Evolutionary conservation across 164 flowering plant genomes (phyloP).

Genomic region (Vitis amurensis): DNA sequence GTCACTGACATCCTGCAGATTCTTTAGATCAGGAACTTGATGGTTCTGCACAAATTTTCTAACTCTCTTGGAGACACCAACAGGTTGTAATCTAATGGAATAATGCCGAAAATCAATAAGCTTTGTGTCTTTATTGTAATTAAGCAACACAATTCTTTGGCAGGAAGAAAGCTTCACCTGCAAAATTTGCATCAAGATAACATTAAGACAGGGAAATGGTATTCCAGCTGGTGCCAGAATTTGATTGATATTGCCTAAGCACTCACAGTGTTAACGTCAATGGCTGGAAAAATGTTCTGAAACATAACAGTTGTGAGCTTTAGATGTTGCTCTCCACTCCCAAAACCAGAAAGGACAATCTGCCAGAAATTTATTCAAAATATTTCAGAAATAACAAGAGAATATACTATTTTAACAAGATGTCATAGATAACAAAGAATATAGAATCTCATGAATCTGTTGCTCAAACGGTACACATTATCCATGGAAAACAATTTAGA

Average conservation of each 20-base stretch:
- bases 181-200: constrained; percentile 8
- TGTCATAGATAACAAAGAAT: no score
- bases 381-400: not conserved
- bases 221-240: not conserved
- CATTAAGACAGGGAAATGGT: not conserved
- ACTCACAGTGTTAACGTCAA: constrained; percentile 91
- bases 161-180: constrained; percentile 90
- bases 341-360: constrained; percentile 98
- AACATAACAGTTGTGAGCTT: constrained; percentile 85
- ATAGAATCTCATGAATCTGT: no score
- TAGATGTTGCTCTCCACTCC: constrained; percentile 76
- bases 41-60: constrained; percentile 92
- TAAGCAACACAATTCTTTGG: constrained; percentile 85
- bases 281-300: constrained; percentile 92
- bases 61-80: constrained; percentile 82
- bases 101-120: constrained; percentile 91
- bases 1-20: constrained; percentile 88
- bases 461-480: no score
- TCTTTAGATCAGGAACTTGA: constrained; percentile 86
- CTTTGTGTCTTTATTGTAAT: constrained; percentile 87
- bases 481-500: no score
- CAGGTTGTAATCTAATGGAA: constrained; percentile 90
- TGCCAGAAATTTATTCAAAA: constrained; percentile 26
- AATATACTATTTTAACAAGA: not conserved
- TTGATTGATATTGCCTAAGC: not conserved